Evolutionary conservation across 495 filamentous ascomycete genomes (phyloP).

Genomic region (Lindgomyces ingoldianus): DNA sequence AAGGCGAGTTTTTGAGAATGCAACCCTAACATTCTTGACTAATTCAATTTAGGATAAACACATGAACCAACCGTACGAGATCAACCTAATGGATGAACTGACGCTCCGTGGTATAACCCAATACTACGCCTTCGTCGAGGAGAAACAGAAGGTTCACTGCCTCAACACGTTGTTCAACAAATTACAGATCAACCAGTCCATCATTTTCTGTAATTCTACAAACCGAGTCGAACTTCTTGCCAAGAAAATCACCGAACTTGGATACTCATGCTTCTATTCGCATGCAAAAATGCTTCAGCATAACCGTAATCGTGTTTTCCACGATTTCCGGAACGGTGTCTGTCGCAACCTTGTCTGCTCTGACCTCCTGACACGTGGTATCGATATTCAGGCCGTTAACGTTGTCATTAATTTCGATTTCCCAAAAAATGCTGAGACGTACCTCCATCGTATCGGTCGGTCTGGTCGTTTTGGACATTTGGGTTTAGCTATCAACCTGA

Average conservation of each 20-base stretch:
- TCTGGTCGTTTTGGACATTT: conserved; percentile 97
- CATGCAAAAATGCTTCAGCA: conserved; percentile 98
- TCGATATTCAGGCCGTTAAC: conserved; percentile 99
- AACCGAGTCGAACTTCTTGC: conserved; percentile 96
- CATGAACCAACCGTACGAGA: conserved; percentile 93
- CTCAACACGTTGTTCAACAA: conserved; percentile 98
- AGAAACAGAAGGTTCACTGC: conserved; percentile 99
- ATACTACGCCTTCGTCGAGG: conserved; percentile 98
- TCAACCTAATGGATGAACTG: conserved; percentile 99
- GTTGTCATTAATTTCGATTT: conserved; percentile 99
- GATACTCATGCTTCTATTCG: conserved; percentile 99
- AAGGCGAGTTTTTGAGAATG: conserved; percentile 55
- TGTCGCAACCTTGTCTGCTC: conserved; percentile 98
- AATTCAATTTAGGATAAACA: conserved; percentile 73
- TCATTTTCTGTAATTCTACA: conserved; percentile 99
- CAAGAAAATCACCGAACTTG: conserved; percentile 98
- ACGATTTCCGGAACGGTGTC: conserved; percentile 97
- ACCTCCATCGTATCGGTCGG: conserved; percentile 96
- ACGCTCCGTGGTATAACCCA: conserved; percentile 97
- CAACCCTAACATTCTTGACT: background rate
- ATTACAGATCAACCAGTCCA: conserved; percentile 99
- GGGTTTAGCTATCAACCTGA: conserved; percentile 96
- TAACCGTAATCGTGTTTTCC: conserved; percentile 95
- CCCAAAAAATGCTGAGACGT: conserved; percentile 98
- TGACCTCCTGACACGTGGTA: conserved; percentile 95